phyloP scores from a whole-genome alignment of 306 rosid species.

The Rubus parviflorus region DNA sequence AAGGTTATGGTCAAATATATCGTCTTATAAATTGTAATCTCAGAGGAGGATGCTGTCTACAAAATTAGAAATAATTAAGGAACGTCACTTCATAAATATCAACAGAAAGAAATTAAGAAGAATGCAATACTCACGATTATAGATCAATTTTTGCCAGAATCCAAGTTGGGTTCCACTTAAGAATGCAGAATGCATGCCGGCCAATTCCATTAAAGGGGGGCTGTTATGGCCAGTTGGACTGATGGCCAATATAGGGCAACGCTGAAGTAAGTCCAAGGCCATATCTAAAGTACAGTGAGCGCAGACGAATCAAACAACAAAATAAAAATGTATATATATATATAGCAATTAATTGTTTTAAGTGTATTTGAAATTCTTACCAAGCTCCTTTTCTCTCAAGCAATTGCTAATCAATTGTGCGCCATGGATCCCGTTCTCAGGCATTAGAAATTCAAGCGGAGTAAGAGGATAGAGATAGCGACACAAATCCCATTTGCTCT shows the following conservation, averaged over 20 bases:
- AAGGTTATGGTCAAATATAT: too few relatives aligned
- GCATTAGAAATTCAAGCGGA: not conserved
- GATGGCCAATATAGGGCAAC: not conserved
- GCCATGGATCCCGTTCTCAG: not conserved
- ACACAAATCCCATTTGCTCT: not conserved
- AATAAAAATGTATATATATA: too few relatives aligned
- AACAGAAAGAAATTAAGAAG: too few relatives aligned
- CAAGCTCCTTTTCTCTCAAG: not conserved
- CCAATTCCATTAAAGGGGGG: not conserved
- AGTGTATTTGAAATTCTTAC: not conserved
- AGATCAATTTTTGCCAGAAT: not conserved
- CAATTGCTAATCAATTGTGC: not conserved
- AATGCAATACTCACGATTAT: not conserved
- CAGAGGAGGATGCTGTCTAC: too few relatives aligned
- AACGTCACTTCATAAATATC: too few relatives aligned
- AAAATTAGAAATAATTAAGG: too few relatives aligned
- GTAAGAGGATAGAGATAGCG: not conserved
- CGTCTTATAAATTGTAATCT: too few relatives aligned
- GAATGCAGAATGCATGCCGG: not conserved
- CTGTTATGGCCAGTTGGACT: not conserved
- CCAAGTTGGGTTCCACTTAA: not conserved
- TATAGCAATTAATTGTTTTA: too few relatives aligned
- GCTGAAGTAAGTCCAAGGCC: not conserved
- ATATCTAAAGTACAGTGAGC: too few relatives aligned
- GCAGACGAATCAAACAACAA: too few relatives aligned